Evolutionary conservation across 2,329 filamentous ascomycete genomes (phyloP), one percentile per base, ranked within the genome.

Genomic region (Ophiosphaerella korrae): DNA sequence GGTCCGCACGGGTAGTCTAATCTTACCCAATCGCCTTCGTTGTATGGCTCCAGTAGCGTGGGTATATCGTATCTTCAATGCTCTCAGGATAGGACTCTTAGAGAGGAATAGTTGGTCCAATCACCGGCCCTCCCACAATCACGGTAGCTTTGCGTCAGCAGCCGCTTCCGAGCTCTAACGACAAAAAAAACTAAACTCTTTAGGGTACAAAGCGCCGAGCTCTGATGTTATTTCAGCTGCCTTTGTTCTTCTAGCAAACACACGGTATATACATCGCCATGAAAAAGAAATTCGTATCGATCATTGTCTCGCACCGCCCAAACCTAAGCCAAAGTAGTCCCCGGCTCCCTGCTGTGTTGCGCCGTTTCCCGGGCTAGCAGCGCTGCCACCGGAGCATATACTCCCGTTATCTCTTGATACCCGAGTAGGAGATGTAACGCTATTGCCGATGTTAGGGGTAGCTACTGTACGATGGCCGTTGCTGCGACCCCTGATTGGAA

Each of bases 261-360:
- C 7, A 14, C n/a, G 9, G 7, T 11, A 16, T 35, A 35, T 35
- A n/a, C 33, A n/a, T 14, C 33, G 13, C 33, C 14, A 16, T 16
- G 12, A 23, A 21, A 18, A 13, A 21, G 16, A 8, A 12, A 38
- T 7, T 21, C 9, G 16, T 21, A 13, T 39, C 16, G 21, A 32
- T 43, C 32, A 54, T 43, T 53, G 32, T 34, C 36, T 33, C 33
- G 41, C 26, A 12, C 41, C 44, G 21, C 42, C 42, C 42, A 58
- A 39, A 8, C 62, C 63, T 23, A 63, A 50, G 21, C 58, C 63
- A 42, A 66, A 66, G 26, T 66, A 65, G 42, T 66, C 63, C 6
- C 48, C 48, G 23, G 56, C 36, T 36, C 44, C 38, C 38, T 54
- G 50, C 18, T 32, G 46, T 29, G 44, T 45, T 38, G 45, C 45